Evolutionary conservation across 495 filamentous ascomycete genomes (phyloP), one percentile per base, ranked within the genome.

Genomic region (Ascobolus immersus): DNA sequence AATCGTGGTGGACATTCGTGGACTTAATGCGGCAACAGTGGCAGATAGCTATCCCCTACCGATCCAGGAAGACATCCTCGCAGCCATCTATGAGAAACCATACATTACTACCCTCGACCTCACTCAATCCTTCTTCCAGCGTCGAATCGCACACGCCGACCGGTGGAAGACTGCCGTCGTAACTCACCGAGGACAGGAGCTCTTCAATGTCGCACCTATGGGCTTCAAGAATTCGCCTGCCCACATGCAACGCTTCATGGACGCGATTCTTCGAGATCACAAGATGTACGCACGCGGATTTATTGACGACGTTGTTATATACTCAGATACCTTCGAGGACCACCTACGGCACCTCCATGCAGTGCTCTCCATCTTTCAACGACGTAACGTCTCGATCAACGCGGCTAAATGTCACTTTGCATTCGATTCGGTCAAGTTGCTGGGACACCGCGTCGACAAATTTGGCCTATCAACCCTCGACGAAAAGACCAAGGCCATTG

Each of bases 211-310:
- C 6, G 15, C 15, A 14, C 28, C 14, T 6, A 10, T 30, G 9
- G 28, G 28, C 9, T 14, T 30, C 7, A 6, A 14, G 7, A 38
- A 38, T 23, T 12, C 35, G 5, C 35, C 35, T 3, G 28, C 28
- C 0, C 7, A 14, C 4, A 32, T 38, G 11, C 35, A 38, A 15
- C 15, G 35, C 2, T 31, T 38, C 21, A 38, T 38, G 35, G 35
- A 38, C 13, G 15, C 7, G 2, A 8, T 38, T 1, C 28, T 33
- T 2, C n/a, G n/a, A n/a, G n/a, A n/a, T n/a, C n/a, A n/a, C n/a
- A n/a, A n/a, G n/a, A n/a, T n/a, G n/a, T 19, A 20, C 8, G 36
- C 28, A 0, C 2, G 32, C 12, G 28, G 23, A 8, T 38, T 32
- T 21, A 38, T 38, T 1, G 28, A 38, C 18, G 28, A 31, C 18